phyloP scores from a whole-genome alignment of 805 yeast species.

The Nakazawaea sp. region DNA sequence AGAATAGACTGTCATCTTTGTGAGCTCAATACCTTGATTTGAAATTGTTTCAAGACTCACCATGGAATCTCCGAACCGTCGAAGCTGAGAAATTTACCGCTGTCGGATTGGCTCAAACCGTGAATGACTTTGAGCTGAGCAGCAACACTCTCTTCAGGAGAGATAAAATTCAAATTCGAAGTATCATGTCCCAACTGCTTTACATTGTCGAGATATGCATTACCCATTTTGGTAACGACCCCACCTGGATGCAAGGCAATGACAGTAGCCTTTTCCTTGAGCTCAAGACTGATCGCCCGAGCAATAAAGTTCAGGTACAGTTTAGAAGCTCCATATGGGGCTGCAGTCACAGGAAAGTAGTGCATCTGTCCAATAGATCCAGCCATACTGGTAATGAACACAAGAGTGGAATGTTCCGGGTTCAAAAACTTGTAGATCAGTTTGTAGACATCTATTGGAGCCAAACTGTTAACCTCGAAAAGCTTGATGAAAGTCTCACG shows the following conservation, averaged over 20 bases:
- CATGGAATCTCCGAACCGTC: not conserved
- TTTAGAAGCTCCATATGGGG: constrained; percentile 31
- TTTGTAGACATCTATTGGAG: constrained; percentile 18
- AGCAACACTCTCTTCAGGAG: not conserved
- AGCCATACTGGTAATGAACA: constrained; percentile 20
- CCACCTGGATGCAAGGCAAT: constrained; percentile 30
- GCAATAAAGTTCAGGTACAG: constrained; percentile 28
- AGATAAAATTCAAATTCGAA: not conserved
- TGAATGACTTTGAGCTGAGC: not conserved
- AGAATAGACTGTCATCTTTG: too few relatives aligned
- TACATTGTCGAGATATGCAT: not conserved
- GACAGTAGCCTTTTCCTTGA: constrained; percentile 19
- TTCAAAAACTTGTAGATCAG: not conserved
- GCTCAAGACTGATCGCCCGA: constrained; percentile 22
- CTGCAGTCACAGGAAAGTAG: constrained; percentile 12
- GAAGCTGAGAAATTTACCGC: not conserved
- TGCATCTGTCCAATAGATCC: constrained; percentile 18
- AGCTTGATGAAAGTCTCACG: constrained; percentile 10
- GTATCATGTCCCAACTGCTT: too few relatives aligned
- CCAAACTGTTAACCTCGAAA: constrained; percentile 18
- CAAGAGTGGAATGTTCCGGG: constrained; percentile 6
- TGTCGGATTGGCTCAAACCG: not conserved
- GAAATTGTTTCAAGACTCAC: too few relatives aligned
- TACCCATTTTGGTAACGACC: constrained; percentile 28
- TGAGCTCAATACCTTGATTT: too few relatives aligned